Base-by-base conservation (phyloP, 2,329 filamentous ascomycete genomes). In the Reticulascus tulasneorum region DNA sequence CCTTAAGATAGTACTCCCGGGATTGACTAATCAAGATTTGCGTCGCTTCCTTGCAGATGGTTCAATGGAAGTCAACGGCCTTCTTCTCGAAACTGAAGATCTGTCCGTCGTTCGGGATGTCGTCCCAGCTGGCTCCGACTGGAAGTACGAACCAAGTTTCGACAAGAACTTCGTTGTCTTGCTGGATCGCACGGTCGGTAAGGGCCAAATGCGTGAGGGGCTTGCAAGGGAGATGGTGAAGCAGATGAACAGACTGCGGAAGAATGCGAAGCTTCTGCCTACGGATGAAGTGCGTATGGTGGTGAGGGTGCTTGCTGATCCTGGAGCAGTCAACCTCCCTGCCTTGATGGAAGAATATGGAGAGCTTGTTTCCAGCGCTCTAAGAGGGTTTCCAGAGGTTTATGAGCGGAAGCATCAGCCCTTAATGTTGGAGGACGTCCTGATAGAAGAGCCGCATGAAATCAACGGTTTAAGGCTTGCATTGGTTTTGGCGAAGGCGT, bases 221-320 rank as follows among this genome's bases (percentile, higher is more conserved):
- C 64, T 98, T 35, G 91, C 86, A 2, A 77, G 93, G 52, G 93
- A 97, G 63, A 84, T 98, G 47, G 85, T 98, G 68, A 86, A 94
- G 60, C 82, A 91, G 25, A 85, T 98, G 17, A 93, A 98, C 66
- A 79, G 86, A 48, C 71, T 97, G 45, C 82, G 93, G 47, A 98
- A 98, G 77, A 93, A 93, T 69, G 90, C 90, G 7, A 88, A 88
- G 1, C 71, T 98, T 34, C 79, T 90, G 46, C 81, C 89, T 2
- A 97, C 91, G 0, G 93, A 98, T 55, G 93, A 97, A 54, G 82
- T 98, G 45, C 86, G 84, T 66, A 95, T 98, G 86, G 86, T 94
- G 60, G 97, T 95, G 66, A 74, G 73, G 39, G 79, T 97, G 6
- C 65, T 94, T 31, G 74, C 78, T 7, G 89, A 95, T 54, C 85